Percentiles rank a stretch among this genome's conserved stretches.
Conservation (phyloP, 306 rosid genomes). For the Cicer arietinum region DNA sequence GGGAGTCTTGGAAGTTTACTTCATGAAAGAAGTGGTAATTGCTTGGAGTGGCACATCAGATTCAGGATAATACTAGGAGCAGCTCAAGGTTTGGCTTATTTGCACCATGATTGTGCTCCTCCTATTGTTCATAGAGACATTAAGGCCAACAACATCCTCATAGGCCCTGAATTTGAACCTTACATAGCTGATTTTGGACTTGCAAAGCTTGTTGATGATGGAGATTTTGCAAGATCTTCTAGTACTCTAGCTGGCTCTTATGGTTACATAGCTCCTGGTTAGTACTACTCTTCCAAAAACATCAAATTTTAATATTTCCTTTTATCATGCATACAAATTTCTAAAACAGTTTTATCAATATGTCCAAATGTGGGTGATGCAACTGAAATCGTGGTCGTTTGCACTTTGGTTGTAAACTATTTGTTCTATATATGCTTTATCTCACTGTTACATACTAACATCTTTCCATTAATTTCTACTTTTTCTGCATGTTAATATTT, state of each 20-base stretch:
- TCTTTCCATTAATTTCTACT: background rate
- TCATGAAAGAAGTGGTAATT: slow-evolving; percentile 67
- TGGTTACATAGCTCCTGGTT: slow-evolving; percentile 96
- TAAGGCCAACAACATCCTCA: slow-evolving; percentile 88
- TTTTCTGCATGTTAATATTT: slow-evolving; percentile 33
- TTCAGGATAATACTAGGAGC: slow-evolving; percentile 77
- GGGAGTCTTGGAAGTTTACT: slow-evolving; percentile 88
- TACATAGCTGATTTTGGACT: slow-evolving; percentile 92
- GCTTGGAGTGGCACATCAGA: slow-evolving; percentile 83
- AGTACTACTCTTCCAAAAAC: slow-evolving; percentile 41
- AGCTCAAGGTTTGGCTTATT: slow-evolving; percentile 90
- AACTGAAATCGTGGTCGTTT: background rate
- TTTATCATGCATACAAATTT: too few species aligned
- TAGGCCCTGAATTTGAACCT: slow-evolving; percentile 85
- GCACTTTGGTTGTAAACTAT: too few species aligned
- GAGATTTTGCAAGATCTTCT: slow-evolving; percentile 73
- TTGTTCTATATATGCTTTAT: background rate
- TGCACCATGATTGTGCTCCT: slow-evolving; percentile 93
- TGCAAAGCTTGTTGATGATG: slow-evolving; percentile 86
- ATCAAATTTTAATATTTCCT: background rate
- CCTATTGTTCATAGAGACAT: slow-evolving; percentile 92
- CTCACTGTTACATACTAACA: slow-evolving; percentile 5
- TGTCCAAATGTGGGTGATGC: background rate
- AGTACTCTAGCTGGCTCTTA: slow-evolving; percentile 89
- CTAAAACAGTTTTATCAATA: background rate